These are phyloP conservation scores for Cladosporium velox DNA, from an alignment of 2,329 filamentous ascomycete genomes.

Conservation along the genomic window DNA sequence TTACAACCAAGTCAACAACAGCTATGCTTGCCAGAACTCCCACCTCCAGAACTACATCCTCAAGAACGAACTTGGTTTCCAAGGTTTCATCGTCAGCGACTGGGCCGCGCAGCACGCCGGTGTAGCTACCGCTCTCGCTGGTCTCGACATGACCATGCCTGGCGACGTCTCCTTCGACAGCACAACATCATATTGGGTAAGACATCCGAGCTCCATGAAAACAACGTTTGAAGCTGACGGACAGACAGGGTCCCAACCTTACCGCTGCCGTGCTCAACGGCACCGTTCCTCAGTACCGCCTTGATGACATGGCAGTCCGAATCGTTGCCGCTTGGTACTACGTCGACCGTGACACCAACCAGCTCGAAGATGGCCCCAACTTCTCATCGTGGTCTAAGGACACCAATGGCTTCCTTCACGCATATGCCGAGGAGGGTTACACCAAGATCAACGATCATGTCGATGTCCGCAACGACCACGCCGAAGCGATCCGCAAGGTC, in stretches of 20 bases:
- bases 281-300: slow-evolving; percentile 77
- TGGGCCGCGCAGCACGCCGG: slow-evolving; percentile 71
- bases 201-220: neutral
- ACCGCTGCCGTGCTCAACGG: slow-evolving; percentile 87
- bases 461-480: slow-evolving; percentile 79
- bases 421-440: slow-evolving; percentile 60
- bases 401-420: slow-evolving; percentile 71
- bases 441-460: slow-evolving; percentile 75
- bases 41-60: slow-evolving; percentile 73
- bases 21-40: slow-evolving; percentile 77
- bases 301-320: slow-evolving; percentile 90
- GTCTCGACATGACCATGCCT: slow-evolving; percentile 86
- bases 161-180: slow-evolving; percentile 78
- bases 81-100: slow-evolving; percentile 76
- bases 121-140: slow-evolving; percentile 66
- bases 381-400: slow-evolving; percentile 86
- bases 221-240: neutral
- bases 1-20: slow-evolving; percentile 77
- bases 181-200: slow-evolving; percentile 56
- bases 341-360: slow-evolving; percentile 57
- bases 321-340: slow-evolving; percentile 70
- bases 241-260: slow-evolving; percentile 67
- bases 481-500: slow-evolving; percentile 69
- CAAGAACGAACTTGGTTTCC: slow-evolving; percentile 78
- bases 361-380: slow-evolving; percentile 62